Percentiles rank a stretch among this genome's conserved stretches.
These are phyloP conservation scores for Leccinellum luteum DNA, from an alignment of 768 basidiomycete species.

Conservation along the genomic window DNA sequence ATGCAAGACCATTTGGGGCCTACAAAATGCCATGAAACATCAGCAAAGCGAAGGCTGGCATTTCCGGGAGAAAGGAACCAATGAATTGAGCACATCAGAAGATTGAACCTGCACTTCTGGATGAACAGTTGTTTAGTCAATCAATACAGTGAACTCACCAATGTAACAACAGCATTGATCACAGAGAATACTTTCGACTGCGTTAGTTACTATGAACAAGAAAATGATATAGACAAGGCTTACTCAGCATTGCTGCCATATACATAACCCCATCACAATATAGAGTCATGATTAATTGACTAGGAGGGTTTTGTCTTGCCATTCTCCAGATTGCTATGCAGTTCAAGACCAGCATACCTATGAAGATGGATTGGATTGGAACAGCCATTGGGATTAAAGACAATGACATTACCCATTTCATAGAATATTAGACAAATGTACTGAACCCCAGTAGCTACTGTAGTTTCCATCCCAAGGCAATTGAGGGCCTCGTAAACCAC, in stretches of 20 bases:
- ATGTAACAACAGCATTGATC: conserved; percentile 13
- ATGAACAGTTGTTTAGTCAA: background rate
- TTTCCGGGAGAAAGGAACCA: background rate
- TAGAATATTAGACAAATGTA: conserved; percentile 12
- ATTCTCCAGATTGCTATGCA: conserved; percentile 15
- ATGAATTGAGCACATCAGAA: conserved; percentile 20
- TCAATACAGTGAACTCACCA: conserved; percentile 4
- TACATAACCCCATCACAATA: conserved; percentile 22
- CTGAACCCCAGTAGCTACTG: conserved; percentile 5
- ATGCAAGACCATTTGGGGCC: conserved; percentile 21
- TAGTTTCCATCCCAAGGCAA: conserved; percentile 6
- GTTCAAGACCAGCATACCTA: conserved; percentile 20
- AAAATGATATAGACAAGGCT: background rate
- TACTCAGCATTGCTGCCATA: conserved; percentile 13
- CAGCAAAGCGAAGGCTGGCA: conserved; percentile 1
- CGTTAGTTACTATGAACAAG: background rate
- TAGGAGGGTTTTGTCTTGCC: conserved; percentile 6
- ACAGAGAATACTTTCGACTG: conserved; percentile 12
- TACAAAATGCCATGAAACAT: background rate
- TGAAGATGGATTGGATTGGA: background rate
- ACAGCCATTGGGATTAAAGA: background rate
- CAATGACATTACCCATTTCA: conserved; percentile 9
- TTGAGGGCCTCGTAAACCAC: conserved; percentile 10
- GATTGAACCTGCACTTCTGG: conserved; percentile 7
- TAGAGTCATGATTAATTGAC: conserved; percentile 12